phyloP scores from a whole-genome alignment of 2,329 filamentous ascomycete genomes.

The Colletotrichum plurivorum region DNA sequence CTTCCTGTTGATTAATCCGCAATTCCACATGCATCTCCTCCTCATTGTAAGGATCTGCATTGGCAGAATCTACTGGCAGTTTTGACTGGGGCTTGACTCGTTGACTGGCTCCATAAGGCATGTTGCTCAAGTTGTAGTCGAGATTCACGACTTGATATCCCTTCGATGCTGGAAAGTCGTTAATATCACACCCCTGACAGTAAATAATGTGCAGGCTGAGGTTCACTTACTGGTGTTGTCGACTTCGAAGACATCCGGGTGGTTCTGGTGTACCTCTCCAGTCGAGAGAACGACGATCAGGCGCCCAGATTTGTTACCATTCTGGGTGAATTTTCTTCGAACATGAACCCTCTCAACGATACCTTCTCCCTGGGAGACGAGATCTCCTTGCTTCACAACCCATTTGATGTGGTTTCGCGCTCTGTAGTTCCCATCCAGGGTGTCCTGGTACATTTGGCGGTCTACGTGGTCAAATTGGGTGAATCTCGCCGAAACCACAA shows the following conservation, averaged over 20 bases:
- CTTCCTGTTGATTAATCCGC: slow-evolving; percentile 8
- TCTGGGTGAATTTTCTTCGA: slow-evolving; percentile 20
- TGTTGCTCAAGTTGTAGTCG: slow-evolving; percentile 33
- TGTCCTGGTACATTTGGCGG: slow-evolving; percentile 36
- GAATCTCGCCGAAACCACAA: background rate
- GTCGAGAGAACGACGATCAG: slow-evolving; percentile 26
- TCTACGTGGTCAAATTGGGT: slow-evolving; percentile 13
- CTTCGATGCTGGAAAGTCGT: background rate
- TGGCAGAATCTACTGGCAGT: background rate
- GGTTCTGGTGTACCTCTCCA: background rate
- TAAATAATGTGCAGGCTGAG: background rate
- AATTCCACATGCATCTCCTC: slow-evolving; percentile 35
- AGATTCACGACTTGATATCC: slow-evolving; percentile 25
- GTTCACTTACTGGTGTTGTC: background rate
- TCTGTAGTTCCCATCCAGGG: slow-evolving; percentile 23
- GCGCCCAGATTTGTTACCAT: slow-evolving; percentile 18
- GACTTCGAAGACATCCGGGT: background rate
- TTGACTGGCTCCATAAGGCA: background rate
- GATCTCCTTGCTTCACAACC: slow-evolving; percentile 40
- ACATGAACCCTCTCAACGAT: slow-evolving; percentile 17
- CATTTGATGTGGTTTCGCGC: slow-evolving; percentile 40
- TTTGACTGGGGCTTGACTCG: background rate
- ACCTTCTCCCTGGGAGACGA: slow-evolving; percentile 23
- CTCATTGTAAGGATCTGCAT: slow-evolving; percentile 12
- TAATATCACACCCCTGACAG: background rate